Percentiles rank a stretch among this genome's conserved stretches.
phyloP scores from a whole-genome alignment of 2,329 filamentous ascomycete species.

The Fusarium cicatricum region DNA sequence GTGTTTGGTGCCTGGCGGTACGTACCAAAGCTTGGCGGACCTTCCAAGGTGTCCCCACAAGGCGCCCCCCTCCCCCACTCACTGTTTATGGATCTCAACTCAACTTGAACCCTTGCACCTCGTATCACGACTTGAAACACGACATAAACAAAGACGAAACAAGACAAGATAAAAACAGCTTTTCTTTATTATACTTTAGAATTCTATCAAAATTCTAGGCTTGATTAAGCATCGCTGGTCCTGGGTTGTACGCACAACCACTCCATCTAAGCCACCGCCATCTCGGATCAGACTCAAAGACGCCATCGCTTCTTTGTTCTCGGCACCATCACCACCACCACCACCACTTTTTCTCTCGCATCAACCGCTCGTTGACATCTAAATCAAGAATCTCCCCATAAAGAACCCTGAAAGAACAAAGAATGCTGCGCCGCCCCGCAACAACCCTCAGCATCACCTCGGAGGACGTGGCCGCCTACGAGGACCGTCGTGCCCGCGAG shows the following conservation, averaged over 20 bases:
- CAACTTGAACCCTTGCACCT: conserved; percentile 2
- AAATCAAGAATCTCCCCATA: not conserved
- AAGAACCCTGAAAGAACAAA: conserved; percentile 23
- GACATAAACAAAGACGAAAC: not conserved
- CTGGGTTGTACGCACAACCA: not conserved
- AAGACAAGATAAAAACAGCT: not conserved
- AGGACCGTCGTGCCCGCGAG: conserved; percentile 64
- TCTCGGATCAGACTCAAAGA: not conserved
- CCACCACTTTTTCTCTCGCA: no score
- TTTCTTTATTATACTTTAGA: not conserved
- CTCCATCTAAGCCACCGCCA: not conserved
- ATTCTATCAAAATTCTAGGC: no score
- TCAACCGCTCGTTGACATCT: no score
- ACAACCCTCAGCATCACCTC: conserved; percentile 74
- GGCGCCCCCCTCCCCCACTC: conserved; percentile 1
- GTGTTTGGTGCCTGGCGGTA: not conserved
- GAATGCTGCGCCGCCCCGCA: conserved; percentile 72
- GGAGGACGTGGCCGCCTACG: conserved; percentile 75
- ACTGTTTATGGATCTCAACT: conserved; percentile 18
- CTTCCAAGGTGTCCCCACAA: not conserved
- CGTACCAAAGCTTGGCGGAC: not conserved
- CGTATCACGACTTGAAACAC: not conserved
- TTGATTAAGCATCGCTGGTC: no score
- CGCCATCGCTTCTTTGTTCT: not conserved
- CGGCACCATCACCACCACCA: no score